These are phyloP conservation scores for Monosporozyma yasuniensis DNA, from an alignment of 805 yeast genomes.

Conservation along the genomic window DNA sequence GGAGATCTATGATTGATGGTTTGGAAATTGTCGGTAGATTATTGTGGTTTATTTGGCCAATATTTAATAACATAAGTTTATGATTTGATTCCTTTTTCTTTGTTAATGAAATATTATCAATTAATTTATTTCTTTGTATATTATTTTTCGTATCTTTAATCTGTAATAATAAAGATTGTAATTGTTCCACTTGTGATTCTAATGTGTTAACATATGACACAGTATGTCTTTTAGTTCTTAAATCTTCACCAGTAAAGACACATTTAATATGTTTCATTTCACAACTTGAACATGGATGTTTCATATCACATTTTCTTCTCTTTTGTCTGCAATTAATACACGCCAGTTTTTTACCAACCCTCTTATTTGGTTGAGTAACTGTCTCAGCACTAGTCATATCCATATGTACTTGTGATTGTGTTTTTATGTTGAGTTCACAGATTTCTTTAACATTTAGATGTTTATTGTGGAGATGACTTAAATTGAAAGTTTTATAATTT, in stretches of 20 bases:
- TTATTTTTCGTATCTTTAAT: conserved; percentile 8
- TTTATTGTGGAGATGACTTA: neutral
- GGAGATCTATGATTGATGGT: neutral
- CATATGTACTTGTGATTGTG: neutral
- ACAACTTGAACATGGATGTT: conserved; percentile 40
- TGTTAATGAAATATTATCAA: neutral
- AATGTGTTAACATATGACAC: conserved; percentile 37
- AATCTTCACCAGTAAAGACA: conserved; percentile 34
- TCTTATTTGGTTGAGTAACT: neutral
- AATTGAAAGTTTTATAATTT: neutral
- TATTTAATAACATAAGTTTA: neutral
- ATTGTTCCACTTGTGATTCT: conserved; percentile 21
- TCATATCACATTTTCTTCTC: conserved; percentile 38
- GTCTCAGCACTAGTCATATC: neutral
- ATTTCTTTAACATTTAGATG: neutral
- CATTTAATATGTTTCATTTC: conserved; percentile 36
- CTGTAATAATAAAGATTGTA: conserved; percentile 12
- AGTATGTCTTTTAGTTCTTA: conserved; percentile 39
- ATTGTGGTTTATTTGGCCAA: neutral
- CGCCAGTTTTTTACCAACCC: conserved; percentile 6
- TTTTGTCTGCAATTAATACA: conserved; percentile 20
- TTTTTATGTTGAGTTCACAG: too few species aligned
- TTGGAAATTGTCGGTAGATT: neutral
- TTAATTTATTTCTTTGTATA: conserved; percentile 6
- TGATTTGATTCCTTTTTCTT: neutral